A percentile compares a stretch with the other conserved stretches of the same genome.
Evolutionary conservation across 1,284 basidiomycete genomes (phyloP).

Genomic region (Grifola frondosa): DNA sequence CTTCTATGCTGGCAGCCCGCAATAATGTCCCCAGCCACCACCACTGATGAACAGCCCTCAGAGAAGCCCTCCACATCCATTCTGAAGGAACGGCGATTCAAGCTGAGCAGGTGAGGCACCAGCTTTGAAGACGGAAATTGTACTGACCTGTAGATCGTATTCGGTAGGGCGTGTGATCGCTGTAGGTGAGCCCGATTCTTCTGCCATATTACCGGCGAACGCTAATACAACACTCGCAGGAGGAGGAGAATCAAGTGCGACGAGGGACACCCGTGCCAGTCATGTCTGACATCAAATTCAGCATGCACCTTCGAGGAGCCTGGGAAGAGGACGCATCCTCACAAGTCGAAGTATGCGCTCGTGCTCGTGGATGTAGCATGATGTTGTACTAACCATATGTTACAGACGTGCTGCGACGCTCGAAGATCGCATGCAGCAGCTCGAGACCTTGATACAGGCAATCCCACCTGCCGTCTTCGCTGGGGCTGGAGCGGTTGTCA

Average conservation of each 20-base stretch:
- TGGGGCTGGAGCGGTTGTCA: constrained; percentile 43
- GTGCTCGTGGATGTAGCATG: not conserved
- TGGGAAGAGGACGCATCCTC: constrained; percentile 77
- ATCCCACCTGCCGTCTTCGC: constrained; percentile 78
- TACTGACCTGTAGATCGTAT: constrained; percentile 2
- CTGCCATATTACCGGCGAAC: not conserved
- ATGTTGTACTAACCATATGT: not conserved
- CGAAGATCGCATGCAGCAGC: constrained; percentile 82
- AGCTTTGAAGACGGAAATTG: constrained; percentile 9
- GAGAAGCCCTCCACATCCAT: constrained; percentile 33
- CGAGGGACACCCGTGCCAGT: constrained; percentile 82
- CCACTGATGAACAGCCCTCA: constrained; percentile 15
- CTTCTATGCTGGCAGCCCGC: not conserved
- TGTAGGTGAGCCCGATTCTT: constrained; percentile 63
- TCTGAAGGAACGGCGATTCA: constrained; percentile 78
- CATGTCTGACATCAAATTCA: constrained; percentile 74
- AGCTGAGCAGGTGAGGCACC: constrained; percentile 69
- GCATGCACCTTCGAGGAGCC: constrained; percentile 83
- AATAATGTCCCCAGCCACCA: constrained; percentile 9
- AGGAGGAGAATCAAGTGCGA: constrained; percentile 81
- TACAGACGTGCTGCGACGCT: constrained; percentile 70
- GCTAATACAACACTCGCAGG: constrained; percentile 36
- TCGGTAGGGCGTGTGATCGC: constrained; percentile 69
- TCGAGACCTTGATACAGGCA: constrained; percentile 77
- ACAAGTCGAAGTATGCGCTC: constrained; percentile 75